Conservation (phyloP, 352 stramenopile species). For the Phytophthora sansomeana region DNA sequence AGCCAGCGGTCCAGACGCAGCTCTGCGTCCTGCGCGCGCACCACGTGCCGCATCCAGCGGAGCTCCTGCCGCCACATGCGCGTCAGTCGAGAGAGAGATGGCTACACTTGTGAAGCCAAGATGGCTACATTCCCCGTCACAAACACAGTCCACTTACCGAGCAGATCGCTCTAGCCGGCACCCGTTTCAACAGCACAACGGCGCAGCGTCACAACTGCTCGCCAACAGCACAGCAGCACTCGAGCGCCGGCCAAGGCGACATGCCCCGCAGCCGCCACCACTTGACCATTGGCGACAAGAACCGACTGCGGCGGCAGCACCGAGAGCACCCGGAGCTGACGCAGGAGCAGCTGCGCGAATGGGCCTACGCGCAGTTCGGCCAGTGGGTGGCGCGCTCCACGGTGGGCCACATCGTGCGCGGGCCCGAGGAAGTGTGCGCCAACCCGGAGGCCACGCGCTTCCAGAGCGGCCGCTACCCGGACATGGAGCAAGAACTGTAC, state of each 20-base stretch:
- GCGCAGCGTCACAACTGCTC: no score
- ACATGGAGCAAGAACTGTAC: conserved; percentile 43
- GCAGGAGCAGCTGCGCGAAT: conserved; percentile 45
- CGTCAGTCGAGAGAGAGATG: background rate
- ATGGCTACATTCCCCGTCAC: background rate
- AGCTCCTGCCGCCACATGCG: conserved; percentile 47
- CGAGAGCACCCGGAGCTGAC: conserved; percentile 35
- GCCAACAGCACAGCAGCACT: conserved; percentile 29
- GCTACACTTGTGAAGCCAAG: background rate
- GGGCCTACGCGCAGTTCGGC: conserved; percentile 35
- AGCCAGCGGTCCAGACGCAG: conserved; percentile 81
- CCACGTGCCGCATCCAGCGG: conserved; percentile 60
- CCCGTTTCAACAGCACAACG: no score
- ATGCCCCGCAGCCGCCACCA: conserved; percentile 32
- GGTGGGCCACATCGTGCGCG: conserved; percentile 37
- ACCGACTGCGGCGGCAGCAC: conserved; percentile 31
- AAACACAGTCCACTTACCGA: no score
- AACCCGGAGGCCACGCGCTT: conserved; percentile 45
- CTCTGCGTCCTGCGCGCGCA: conserved; percentile 56
- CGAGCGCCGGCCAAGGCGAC: conserved; percentile 3
- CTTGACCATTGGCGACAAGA: conserved; percentile 49
- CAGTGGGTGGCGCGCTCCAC: conserved; percentile 43
- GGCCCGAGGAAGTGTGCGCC: conserved; percentile 32
- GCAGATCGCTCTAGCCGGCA: no score
- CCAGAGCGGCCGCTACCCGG: conserved; percentile 43